Evolutionary conservation across 2,329 filamentous ascomycete genomes (phyloP).

Genomic region (Nemania sp.): DNA sequence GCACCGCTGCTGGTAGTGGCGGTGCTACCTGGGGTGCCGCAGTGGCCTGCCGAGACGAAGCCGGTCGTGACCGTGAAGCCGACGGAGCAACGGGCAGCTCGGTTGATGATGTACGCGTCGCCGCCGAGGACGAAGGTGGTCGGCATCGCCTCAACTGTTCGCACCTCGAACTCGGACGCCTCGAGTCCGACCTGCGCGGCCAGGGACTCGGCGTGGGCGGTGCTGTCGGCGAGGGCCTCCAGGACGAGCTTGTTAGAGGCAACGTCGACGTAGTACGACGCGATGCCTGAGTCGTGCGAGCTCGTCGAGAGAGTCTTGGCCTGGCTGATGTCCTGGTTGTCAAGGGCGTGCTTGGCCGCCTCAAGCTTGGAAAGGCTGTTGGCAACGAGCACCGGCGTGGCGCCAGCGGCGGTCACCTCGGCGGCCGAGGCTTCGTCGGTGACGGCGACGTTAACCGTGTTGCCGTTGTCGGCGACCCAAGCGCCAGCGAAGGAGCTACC

Average conservation of each 20-base stretch:
- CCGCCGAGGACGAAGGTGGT: slow-evolving; percentile 44
- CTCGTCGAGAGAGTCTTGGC: slow-evolving; percentile 38
- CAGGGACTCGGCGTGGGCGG: slow-evolving; percentile 42
- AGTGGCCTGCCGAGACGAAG: slow-evolving; percentile 49
- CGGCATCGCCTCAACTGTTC: slow-evolving; percentile 41
- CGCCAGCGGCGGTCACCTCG: slow-evolving; percentile 44
- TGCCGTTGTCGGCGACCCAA: slow-evolving; percentile 44
- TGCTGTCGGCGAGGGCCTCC: slow-evolving; percentile 44
- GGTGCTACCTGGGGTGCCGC: slow-evolving; percentile 40
- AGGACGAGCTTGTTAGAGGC: slow-evolving; percentile 47
- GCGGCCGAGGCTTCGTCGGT: slow-evolving; percentile 44
- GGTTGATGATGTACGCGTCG: slow-evolving; percentile 46
- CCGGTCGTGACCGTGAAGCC: slow-evolving; percentile 48
- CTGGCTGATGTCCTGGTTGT: slow-evolving; percentile 41
- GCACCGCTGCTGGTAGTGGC: slow-evolving; percentile 42
- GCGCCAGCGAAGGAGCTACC: slow-evolving; percentile 46
- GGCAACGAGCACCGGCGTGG: slow-evolving; percentile 41
- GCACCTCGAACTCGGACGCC: slow-evolving; percentile 45
- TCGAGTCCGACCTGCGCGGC: slow-evolving; percentile 45
- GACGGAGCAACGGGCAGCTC: slow-evolving; percentile 43
- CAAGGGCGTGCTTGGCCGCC: slow-evolving; percentile 48
- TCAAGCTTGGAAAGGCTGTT: slow-evolving; percentile 47
- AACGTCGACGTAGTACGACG: slow-evolving; percentile 47
- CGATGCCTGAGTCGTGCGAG: slow-evolving; percentile 40
- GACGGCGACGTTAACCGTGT: slow-evolving; percentile 43